Conservation (phyloP, 2,329 filamentous ascomycete genomes). For the Chaetomiaceae sp. region DNA sequence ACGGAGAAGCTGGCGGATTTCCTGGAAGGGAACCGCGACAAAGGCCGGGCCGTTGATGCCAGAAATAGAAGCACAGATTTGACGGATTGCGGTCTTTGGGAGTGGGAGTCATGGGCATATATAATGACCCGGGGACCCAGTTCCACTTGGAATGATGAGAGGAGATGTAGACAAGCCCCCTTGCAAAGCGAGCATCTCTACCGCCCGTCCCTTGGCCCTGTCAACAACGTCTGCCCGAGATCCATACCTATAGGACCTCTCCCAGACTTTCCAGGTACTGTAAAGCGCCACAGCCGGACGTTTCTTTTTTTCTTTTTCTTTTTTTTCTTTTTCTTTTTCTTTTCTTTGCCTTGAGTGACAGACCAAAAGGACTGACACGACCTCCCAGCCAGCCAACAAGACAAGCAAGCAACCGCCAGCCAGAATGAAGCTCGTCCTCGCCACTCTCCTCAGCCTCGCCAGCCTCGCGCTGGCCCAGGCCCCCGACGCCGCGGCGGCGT, state of each 20-base stretch:
- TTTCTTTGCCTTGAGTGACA: too few relatives aligned
- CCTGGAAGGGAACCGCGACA: background rate
- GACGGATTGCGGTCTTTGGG: background rate
- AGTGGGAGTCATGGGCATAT: background rate
- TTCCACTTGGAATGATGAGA: constrained; percentile 1
- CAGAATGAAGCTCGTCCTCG: constrained; percentile 22
- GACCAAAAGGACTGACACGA: too few relatives aligned
- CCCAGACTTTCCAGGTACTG: constrained; percentile 4
- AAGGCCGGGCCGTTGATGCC: background rate
- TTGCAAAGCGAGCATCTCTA: too few relatives aligned
- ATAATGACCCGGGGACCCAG: background rate
- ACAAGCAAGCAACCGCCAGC: too few relatives aligned
- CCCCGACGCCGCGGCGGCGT: constrained; percentile 13
- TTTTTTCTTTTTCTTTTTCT: too few relatives aligned
- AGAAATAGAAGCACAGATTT: constrained; percentile 6
- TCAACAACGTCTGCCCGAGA: too few relatives aligned
- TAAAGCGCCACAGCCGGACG: background rate
- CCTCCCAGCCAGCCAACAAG: too few relatives aligned
- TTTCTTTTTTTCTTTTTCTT: too few relatives aligned
- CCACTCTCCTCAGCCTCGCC: constrained; percentile 14
- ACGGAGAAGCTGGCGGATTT: background rate
- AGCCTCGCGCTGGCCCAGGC: constrained; percentile 20
- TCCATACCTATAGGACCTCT: too few relatives aligned
- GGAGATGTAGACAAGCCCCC: too few relatives aligned
- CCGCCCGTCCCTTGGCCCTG: too few relatives aligned